Percentiles rank a stretch among this genome's conserved stretches.
Conservation (phyloP, 352 stramenopile species). For the Phytopythium aichiense region DNA sequence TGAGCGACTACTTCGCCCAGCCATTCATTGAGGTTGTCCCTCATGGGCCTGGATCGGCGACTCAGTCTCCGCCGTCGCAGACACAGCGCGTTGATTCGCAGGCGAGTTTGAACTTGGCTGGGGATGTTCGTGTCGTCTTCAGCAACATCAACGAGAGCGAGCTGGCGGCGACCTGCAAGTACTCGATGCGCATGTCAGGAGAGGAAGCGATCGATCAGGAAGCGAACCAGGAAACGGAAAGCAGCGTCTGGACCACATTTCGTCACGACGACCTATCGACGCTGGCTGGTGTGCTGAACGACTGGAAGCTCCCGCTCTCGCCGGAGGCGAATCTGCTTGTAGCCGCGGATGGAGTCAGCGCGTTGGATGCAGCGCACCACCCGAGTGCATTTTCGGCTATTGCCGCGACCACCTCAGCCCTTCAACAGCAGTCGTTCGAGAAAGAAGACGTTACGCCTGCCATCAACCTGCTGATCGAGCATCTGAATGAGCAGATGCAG, state of each 20-base stretch:
- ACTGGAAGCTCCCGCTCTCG: conserved; percentile 33
- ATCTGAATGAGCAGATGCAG: conserved; percentile 69
- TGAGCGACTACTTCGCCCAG: conserved; percentile 45
- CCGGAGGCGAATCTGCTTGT: conserved; percentile 44
- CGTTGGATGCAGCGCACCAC: not conserved
- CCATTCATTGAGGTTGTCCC: conserved; percentile 38
- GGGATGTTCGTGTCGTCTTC: conserved; percentile 37
- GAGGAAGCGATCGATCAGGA: conserved; percentile 18
- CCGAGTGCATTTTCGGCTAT: not conserved
- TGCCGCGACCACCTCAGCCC: not conserved
- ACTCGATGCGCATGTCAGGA: conserved; percentile 29
- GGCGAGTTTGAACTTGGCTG: conserved; percentile 6
- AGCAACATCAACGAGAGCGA: conserved; percentile 23
- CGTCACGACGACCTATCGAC: conserved; percentile 53
- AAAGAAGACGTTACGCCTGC: conserved; percentile 69
- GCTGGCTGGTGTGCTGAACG: conserved; percentile 38
- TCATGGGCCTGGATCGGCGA: not conserved
- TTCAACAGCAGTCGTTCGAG: conserved; percentile 1
- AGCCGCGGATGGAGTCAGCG: conserved; percentile 21
- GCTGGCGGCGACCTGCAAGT: conserved; percentile 26
- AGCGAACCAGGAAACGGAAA: conserved; percentile 7
- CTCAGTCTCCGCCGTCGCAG: not conserved
- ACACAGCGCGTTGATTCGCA: not conserved
- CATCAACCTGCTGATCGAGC: conserved; percentile 73
- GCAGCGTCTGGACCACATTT: conserved; percentile 48